A percentile compares a stretch with the other conserved stretches of the same genome.
phyloP scores from a whole-genome alignment of 2,329 filamentous ascomycete species.

The Penicillium sp. region DNA sequence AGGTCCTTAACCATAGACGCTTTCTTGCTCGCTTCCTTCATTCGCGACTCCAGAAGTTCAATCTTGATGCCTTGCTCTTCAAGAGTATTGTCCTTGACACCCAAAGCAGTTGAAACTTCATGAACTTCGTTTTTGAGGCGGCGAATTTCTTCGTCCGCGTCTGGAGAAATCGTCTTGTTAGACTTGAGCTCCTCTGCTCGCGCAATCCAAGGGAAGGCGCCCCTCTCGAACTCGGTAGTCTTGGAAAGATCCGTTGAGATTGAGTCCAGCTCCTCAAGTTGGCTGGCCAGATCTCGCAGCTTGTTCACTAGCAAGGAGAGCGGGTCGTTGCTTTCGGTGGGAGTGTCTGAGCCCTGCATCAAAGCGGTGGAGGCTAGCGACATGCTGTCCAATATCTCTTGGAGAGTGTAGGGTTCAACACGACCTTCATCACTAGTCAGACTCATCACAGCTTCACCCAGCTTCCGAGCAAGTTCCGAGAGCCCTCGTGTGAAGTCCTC shows the following conservation, averaged over 20 bases:
- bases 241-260: slow-evolving; percentile 70
- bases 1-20: slow-evolving; percentile 53
- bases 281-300: slow-evolving; percentile 63
- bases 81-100: slow-evolving; percentile 75
- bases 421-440: slow-evolving; percentile 73
- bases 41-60: slow-evolving; percentile 83
- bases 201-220: slow-evolving; percentile 76
- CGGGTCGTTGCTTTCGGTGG: slow-evolving; percentile 52
- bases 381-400: slow-evolving; percentile 66
- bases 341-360: slow-evolving; percentile 24
- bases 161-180: slow-evolving; percentile 76
- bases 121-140: slow-evolving; percentile 77
- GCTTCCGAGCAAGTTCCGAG: slow-evolving; percentile 63
- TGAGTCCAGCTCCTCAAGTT: slow-evolving; percentile 69
- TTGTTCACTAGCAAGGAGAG: slow-evolving; percentile 68
- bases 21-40: slow-evolving; percentile 80
- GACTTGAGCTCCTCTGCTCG: slow-evolving; percentile 78
- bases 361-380: slow-evolving; percentile 31
- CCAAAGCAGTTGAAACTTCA: slow-evolving; percentile 70
- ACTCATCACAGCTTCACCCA: slow-evolving; percentile 66
- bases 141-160: slow-evolving; percentile 81
- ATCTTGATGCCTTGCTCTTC: slow-evolving; percentile 89
- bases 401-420: slow-evolving; percentile 64
- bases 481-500: slow-evolving; percentile 66
- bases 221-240: slow-evolving; percentile 76